These are phyloP conservation scores for Prunus persica DNA, from an alignment of 306 rosid species.

Conservation along the genomic window Prunus_persica_NCBIv2 NC_034015.1:12925501-12926000, in stretches of 20 bases:
- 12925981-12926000: slow-evolving; percentile 25
- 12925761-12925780: slow-evolving; percentile 6
- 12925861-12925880: slow-evolving; percentile 26
- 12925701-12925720: slow-evolving; percentile 2
- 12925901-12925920: background rate
- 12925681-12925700: slow-evolving; percentile 27
- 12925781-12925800: background rate
- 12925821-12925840: slow-evolving; percentile 6
- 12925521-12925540: slow-evolving; percentile 99
- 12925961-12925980: slow-evolving; percentile 43
- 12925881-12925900: background rate
- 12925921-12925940: slow-evolving; percentile 62
- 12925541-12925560: slow-evolving; percentile 93
- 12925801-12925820: slow-evolving; percentile 25
- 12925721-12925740: slow-evolving; percentile 35
- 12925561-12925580: background rate
- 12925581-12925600: background rate
- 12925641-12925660: slow-evolving; percentile 5
- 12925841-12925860: slow-evolving; percentile 30
- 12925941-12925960: slow-evolving; percentile 60
- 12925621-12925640: slow-evolving; percentile 4
- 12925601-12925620: background rate
- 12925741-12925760: slow-evolving; percentile 4
- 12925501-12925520: slow-evolving; percentile 95
- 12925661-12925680: slow-evolving; percentile 23